A percentile compares a stretch with the other conserved stretches of the same genome.
Conservation (phyloP, 345 rosid genomes). For the Fremontodendron californicum region DNA sequence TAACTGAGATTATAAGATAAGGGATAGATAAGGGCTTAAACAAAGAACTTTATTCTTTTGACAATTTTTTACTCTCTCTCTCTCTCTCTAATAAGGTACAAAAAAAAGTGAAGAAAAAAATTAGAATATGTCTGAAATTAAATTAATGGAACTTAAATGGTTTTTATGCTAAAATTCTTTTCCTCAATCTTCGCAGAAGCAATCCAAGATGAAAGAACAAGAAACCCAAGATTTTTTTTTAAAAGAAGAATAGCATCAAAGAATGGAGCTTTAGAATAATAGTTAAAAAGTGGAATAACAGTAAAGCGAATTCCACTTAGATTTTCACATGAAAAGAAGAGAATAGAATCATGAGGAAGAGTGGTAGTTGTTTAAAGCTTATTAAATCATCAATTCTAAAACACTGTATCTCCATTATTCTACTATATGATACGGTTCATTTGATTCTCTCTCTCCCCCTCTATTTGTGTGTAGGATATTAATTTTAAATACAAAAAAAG, state of each 20-base stretch:
- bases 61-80: background rate
- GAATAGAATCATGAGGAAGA: slow-evolving; percentile 48
- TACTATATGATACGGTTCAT: slow-evolving; percentile 9
- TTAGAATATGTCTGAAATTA: background rate
- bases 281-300: slow-evolving; percentile 28
- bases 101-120: background rate
- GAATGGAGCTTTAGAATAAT: slow-evolving; percentile 24
- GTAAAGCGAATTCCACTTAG: slow-evolving; percentile 36
- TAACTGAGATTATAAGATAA: too few species aligned
- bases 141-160: background rate
- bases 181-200: slow-evolving; percentile 11
- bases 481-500: background rate
- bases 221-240: background rate
- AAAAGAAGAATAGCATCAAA: slow-evolving; percentile 24
- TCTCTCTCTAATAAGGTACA: background rate
- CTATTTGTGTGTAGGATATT: slow-evolving; percentile 2
- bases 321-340: slow-evolving; percentile 44
- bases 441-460: slow-evolving; percentile 9
- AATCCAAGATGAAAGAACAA: background rate
- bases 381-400: slow-evolving; percentile 10
- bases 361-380: slow-evolving; percentile 24
- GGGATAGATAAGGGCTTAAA: background rate
- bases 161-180: background rate
- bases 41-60: background rate
- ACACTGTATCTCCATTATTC: background rate